phyloP scores from a whole-genome alignment of 441 rosid genomes.

The Adansonia grandidieri region DNA sequence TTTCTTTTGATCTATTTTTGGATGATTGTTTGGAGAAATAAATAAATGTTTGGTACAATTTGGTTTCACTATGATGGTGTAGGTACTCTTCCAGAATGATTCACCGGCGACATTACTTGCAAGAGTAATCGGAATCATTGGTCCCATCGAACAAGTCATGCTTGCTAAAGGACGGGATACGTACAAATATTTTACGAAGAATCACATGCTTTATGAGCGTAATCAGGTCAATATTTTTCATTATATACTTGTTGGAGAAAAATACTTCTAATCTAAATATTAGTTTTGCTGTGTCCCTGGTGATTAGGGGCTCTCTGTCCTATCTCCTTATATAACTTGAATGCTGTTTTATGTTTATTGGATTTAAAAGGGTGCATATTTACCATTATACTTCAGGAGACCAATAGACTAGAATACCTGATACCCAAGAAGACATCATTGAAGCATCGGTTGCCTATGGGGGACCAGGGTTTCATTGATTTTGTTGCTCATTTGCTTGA shows the following conservation, averaged over 20 bases:
- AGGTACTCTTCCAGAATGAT: constrained; percentile 99
- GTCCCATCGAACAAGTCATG: constrained; percentile 77
- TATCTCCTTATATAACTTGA: background rate
- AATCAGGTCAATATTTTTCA: constrained; percentile 65
- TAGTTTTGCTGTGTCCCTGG: background rate
- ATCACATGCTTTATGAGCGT: constrained; percentile 89
- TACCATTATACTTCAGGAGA: constrained; percentile 55
- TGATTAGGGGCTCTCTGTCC: background rate
- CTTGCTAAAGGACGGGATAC: constrained; percentile 90
- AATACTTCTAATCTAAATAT: background rate
- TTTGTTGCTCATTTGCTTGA: constrained; percentile 84
- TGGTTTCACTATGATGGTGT: constrained; percentile 33
- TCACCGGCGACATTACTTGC: constrained; percentile 94
- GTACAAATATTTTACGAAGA: constrained; percentile 86
- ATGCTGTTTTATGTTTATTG: constrained; percentile 19
- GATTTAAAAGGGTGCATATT: constrained; percentile 11
- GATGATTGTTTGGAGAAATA: background rate
- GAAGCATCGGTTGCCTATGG: constrained; percentile 90
- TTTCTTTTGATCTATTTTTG: background rate
- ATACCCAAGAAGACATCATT: constrained; percentile 88
- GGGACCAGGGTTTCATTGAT: constrained; percentile 92
- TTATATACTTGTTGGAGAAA: background rate
- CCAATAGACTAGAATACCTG: constrained; percentile 77
- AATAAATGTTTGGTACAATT: constrained; percentile 9
- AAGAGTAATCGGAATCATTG: constrained; percentile 85